phyloP scores from a whole-genome alignment of 805 yeast genomes.

The Kodamaea jinghongensis region DNA sequence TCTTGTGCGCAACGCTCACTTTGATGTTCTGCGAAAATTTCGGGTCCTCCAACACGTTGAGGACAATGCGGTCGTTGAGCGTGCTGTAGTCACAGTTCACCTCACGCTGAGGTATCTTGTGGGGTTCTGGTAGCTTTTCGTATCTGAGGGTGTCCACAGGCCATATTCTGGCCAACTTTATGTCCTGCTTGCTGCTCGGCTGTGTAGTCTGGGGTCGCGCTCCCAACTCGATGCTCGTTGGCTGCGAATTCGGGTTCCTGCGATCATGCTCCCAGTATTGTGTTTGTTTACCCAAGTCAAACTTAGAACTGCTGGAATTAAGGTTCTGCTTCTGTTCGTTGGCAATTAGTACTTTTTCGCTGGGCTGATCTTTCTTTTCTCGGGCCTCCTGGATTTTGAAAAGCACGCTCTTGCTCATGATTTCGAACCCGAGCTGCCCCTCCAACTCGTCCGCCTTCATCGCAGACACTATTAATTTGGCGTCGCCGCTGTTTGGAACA shows the following conservation, averaged over 20 bases:
- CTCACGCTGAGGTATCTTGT: constrained; percentile 5
- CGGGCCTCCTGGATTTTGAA: constrained; percentile 13
- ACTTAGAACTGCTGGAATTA: not conserved
- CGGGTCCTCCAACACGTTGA: constrained; percentile 11
- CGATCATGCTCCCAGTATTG: constrained; percentile 4
- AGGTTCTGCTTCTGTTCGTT: constrained; percentile 1
- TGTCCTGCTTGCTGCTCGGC: not conserved
- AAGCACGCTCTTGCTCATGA: constrained; percentile 13
- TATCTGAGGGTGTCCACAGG: not conserved
- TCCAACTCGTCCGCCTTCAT: constrained; percentile 14
- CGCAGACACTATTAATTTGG: constrained; percentile 8
- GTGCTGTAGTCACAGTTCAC: constrained; percentile 8
- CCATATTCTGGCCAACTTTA: constrained; percentile 1
- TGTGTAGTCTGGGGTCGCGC: not conserved
- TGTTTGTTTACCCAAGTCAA: constrained; percentile 3
- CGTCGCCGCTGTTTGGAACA: constrained; percentile 2
- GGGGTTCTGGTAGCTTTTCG: constrained; percentile 1
- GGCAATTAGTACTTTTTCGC: not conserved
- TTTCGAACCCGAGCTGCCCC: constrained; percentile 14
- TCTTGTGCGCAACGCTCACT: constrained; percentile 12
- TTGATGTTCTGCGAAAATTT: constrained; percentile 9
- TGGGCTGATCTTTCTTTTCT: constrained; percentile 2
- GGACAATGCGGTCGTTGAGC: constrained; percentile 9
- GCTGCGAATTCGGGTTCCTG: too few species aligned
- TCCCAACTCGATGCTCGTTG: too few species aligned